Conservation (phyloP, 495 filamentous ascomycete species). For the Aspergillus panamensis region DNA sequence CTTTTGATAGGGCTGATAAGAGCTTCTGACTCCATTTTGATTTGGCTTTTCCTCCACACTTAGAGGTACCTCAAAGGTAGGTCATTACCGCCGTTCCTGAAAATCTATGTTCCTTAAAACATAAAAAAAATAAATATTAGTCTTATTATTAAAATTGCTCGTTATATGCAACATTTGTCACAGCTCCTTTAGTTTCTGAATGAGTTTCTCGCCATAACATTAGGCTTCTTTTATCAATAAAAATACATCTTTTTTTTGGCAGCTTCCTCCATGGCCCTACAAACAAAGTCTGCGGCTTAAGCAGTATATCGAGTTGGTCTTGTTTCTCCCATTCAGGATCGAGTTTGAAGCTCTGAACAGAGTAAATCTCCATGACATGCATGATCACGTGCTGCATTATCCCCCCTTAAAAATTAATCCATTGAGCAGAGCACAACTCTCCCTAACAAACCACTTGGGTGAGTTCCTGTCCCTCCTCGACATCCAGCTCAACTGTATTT, state of each 20-base stretch:
- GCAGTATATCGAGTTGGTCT: slow-evolving; percentile 65
- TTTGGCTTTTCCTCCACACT: too few species aligned
- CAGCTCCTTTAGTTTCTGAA: slow-evolving; percentile 15
- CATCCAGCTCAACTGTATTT: background rate
- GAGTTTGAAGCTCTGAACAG: slow-evolving; percentile 23
- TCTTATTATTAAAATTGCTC: slow-evolving; percentile 12
- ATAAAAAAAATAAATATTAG: background rate
- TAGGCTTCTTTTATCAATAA: background rate
- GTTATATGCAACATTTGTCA: slow-evolving; percentile 11
- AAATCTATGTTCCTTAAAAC: background rate
- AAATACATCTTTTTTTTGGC: slow-evolving; percentile 4
- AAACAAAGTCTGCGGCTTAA: slow-evolving; percentile 71
- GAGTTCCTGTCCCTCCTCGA: background rate
- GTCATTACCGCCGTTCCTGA: too few species aligned
- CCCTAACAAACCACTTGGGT: background rate
- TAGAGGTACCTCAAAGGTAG: too few species aligned
- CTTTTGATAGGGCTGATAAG: too few species aligned
- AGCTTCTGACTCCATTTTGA: too few species aligned
- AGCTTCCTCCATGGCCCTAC: slow-evolving; percentile 71
- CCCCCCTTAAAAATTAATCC: background rate
- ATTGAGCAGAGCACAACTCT: background rate
- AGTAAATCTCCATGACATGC: slow-evolving; percentile 8
- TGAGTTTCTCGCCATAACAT: slow-evolving; percentile 6
- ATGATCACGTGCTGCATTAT: slow-evolving; percentile 14
- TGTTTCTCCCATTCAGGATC: slow-evolving; percentile 43